Base-by-base conservation (phyloP, 495 filamentous ascomycete genomes). In the Apiosordaria backusii region DNA sequence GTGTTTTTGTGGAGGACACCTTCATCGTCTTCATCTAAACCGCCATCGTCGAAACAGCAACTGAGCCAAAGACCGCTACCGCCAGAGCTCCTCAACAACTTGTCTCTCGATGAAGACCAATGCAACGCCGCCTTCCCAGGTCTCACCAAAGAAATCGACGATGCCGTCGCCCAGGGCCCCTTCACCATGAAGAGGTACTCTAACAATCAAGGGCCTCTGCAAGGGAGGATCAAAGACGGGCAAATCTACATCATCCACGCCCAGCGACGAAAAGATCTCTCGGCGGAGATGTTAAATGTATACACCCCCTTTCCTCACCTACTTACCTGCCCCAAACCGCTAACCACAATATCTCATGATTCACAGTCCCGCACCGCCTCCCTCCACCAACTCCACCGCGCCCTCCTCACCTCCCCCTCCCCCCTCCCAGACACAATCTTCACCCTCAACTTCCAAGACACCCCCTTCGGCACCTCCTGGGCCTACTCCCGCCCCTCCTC, bases 391-490 rank as follows among this genome's bases (percentile, higher is more conserved):
- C 75, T 83, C 60, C 72, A 87, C 75, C 81, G 84, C 67, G 82
- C 85, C 50, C 65, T 87, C 24, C 64, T 81, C 10, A 82, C 84
- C 52, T 78, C 84, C 4, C 83, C 78, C 0, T 69, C 78, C 50
- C 80, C 78, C 0, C 57, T 79, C 7, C 88, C 86, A 2, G 83
- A 90, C 69, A 86, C 89, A 60, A 83, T 88, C 75, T 89, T 93
- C 72, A 70, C 77, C 40, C 70, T 81, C 68, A 79, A 78, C 65
- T 73, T 81, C 70, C 72, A 76, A 35, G 81, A 83, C 71, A 75
- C 73, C 40, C 79, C 79, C 52, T 78, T 75, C 66, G 71, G 72
- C 25, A 76, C 77, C 9, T 67, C 75, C 54, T 76, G 68, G 64
- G 71, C 75, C 29, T 83, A 80, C 72, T 65, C 71, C 45, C 77